These are phyloP conservation scores for Candida ovalis DNA, from an alignment of 805 yeast species.

Conservation along the genomic window DNA sequence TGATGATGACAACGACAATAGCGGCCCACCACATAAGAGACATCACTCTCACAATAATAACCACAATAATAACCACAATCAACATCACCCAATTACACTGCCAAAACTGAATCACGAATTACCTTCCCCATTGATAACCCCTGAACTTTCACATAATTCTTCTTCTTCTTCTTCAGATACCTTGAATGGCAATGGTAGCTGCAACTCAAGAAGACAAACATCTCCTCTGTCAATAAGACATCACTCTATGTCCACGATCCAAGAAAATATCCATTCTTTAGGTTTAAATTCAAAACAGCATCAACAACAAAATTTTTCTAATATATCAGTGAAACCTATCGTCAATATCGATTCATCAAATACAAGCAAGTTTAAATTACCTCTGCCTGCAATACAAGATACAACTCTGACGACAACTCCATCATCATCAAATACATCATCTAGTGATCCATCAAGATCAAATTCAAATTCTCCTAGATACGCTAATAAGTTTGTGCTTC, in stretches of 20 bases:
- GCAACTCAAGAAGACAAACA: background rate
- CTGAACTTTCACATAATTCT: conserved; percentile 7
- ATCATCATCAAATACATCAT: background rate
- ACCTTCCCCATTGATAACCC: conserved; percentile 20
- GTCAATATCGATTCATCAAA: too few species aligned
- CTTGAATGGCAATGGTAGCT: background rate
- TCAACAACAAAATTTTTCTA: too few species aligned
- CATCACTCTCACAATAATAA: background rate
- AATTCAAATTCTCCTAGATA: background rate
- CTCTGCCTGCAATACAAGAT: conserved; percentile 1
- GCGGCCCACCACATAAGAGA: background rate
- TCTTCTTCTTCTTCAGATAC: background rate
- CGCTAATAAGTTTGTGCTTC: background rate
- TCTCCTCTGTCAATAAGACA: conserved; percentile 5
- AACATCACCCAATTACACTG: too few species aligned
- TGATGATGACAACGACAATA: background rate
- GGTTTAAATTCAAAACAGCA: background rate
- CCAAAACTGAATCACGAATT: conserved; percentile 8
- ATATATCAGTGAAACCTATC: too few species aligned
- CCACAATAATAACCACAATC: too few species aligned
- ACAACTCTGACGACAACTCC: background rate
- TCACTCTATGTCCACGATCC: conserved; percentile 4
- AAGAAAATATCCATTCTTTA: too few species aligned
- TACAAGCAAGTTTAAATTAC: background rate
- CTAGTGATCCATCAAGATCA: background rate